Conservation (phyloP, 371 early-diverging fungal genomes). For the Actinomortierella wolfii region DNA sequence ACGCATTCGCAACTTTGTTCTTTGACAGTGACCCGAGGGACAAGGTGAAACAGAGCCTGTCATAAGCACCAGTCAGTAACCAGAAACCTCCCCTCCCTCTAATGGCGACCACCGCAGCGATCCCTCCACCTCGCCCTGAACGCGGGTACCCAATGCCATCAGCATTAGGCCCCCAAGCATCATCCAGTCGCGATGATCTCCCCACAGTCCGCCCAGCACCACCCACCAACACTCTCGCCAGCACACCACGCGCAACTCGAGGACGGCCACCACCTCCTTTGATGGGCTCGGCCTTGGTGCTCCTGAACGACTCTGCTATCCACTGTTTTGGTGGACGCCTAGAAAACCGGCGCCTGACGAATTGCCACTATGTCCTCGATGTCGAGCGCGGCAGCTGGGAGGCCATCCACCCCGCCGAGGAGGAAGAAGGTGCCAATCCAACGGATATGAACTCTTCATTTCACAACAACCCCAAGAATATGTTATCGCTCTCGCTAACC, state of each 20-base stretch:
- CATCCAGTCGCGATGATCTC: not conserved
- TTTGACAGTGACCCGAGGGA: not conserved
- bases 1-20: not conserved
- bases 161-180: not conserved
- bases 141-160: constrained; percentile 1
- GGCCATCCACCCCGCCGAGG: constrained; percentile 23
- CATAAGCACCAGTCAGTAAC: constrained; percentile 1
- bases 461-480: not conserved
- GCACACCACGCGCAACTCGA: constrained; percentile 23
- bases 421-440: not conserved
- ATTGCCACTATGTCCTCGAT: constrained; percentile 69
- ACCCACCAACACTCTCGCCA: constrained; percentile 40
- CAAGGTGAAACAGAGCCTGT: not conserved
- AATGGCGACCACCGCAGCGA: constrained; percentile 1
- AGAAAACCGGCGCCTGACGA: constrained; percentile 69
- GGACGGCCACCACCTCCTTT: constrained; percentile 70
- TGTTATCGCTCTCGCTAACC: constrained; percentile 36
- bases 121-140: not conserved
- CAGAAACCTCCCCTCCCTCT: not conserved
- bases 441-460: no score
- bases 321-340: constrained; percentile 79
- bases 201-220: constrained; percentile 10
- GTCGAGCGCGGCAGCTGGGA: constrained; percentile 64
- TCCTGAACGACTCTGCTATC: constrained; percentile 54
- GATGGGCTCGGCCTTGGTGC: constrained; percentile 70